Evolutionary conservation across 73 alveolate genomes (phyloP), one percentile per base, ranked within the genome.

Genomic region (Paramecium sonneborni): DNA sequence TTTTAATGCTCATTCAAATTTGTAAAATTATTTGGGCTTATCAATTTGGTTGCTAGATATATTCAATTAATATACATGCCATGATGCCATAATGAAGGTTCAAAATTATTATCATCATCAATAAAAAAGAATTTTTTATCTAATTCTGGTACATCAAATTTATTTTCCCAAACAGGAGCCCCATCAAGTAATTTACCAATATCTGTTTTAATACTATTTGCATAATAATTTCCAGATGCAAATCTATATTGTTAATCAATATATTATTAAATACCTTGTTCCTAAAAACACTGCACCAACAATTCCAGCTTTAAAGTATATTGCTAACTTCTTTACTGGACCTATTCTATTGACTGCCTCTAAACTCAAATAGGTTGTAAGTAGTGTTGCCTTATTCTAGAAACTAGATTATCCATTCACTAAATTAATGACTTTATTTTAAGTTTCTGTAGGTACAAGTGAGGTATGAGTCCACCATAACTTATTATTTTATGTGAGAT

Each of bases 81-180:
- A 14, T 88, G 94, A 72, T 88, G 94, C 72, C 87, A 69, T 43
- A 88, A 82, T 12, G 94, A 88, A 1, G 94, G 94, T 48, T 68
- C 38, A 67, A 68, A 88, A 37, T 88, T 88, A 55, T 88, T 68
- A 72, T 88, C 94, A 70, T 88, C 94, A 88, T 88, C 94, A 14
- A 88, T 56, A 88, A 88, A 88, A 85, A 88, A 88, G 91, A 69
- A 88, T 68, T 69, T 58, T 88, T 88, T 88, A 15, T 30, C 55
- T 21, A 88, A 82, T 70, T 88, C 94, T 24, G 94, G 94, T 11
- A 88, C 94, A 56, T 69, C 89, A 57, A 48, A 88, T 18, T 88
- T 88, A 39, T 88, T 41, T 34, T 43, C 85, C 85, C 87, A 88
- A 69, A 88, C 94, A 35, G 94, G 94, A 28, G 85, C 94, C 6